These are phyloP conservation scores for Anthracocystis setariae DNA, from an alignment of 1,284 basidiomycete genomes.

Conservation along the genomic window DNA sequence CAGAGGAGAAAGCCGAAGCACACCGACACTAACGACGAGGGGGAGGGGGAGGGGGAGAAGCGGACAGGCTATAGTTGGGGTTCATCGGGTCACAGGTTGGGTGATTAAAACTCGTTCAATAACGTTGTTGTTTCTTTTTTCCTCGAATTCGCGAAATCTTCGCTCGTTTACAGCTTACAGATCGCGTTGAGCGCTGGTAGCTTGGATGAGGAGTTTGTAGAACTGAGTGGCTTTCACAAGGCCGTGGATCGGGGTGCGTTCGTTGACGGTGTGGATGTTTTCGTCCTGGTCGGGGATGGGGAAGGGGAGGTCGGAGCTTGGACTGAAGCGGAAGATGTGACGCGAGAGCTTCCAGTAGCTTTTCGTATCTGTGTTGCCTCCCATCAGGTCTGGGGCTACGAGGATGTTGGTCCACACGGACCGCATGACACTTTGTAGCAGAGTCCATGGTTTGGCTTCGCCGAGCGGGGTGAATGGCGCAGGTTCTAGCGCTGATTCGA, in stretches of 20 bases:
- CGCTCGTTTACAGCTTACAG: no score
- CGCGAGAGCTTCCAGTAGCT: constrained; percentile 72
- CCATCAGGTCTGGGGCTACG: constrained; percentile 73
- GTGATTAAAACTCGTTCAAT: no score
- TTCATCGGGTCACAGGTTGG: constrained; percentile 14
- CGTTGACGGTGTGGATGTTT: constrained; percentile 75
- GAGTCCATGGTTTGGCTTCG: constrained; percentile 69
- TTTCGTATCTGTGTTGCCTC: constrained; percentile 72
- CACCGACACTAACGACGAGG: constrained; percentile 29
- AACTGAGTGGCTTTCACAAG: constrained; percentile 70
- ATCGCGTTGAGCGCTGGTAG: constrained; percentile 51
- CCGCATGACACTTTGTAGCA: constrained; percentile 72
- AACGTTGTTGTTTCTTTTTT: no score
- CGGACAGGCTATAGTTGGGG: constrained; percentile 24
- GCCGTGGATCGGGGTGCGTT: constrained; percentile 69
- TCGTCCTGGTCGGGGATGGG: constrained; percentile 57
- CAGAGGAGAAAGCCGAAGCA: constrained; percentile 32
- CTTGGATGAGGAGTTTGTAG: constrained; percentile 71
- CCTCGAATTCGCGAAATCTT: no score
- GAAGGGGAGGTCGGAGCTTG: constrained; percentile 46
- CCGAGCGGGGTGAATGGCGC: constrained; percentile 72
- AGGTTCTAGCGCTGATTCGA: constrained; percentile 71
- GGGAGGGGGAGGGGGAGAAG: constrained; percentile 7
- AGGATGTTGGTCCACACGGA: constrained; percentile 67
- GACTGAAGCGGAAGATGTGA: constrained; percentile 73